A percentile compares a stretch with the other conserved stretches of the same genome.
Conservation (phyloP, 176 grass and related monocot genomes). For the Aegilops bicornis region DNA sequence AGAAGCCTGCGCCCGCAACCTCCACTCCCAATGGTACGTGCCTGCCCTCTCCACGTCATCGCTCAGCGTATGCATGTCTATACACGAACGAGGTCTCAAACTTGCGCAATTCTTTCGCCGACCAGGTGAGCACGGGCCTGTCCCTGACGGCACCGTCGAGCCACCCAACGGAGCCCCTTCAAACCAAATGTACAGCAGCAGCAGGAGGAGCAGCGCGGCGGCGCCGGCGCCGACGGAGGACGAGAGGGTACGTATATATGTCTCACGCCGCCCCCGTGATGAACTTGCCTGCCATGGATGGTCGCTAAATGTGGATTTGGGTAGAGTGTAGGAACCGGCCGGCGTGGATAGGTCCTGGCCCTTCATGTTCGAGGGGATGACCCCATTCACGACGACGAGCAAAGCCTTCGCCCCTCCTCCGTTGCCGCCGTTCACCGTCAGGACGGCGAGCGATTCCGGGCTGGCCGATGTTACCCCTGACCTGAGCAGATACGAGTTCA, state of each 20-base stretch:
- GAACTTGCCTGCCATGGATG: not conserved
- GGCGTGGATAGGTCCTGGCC: constrained; percentile 57
- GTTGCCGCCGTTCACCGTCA: constrained; percentile 14
- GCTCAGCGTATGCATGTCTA: not conserved
- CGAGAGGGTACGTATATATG: constrained; percentile 46
- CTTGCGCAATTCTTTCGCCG: not conserved
- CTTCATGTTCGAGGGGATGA: constrained; percentile 58
- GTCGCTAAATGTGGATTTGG: constrained; percentile 40
- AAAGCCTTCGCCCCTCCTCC: constrained; percentile 14
- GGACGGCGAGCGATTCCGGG: constrained; percentile 24
- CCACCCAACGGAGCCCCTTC: constrained; percentile 76
- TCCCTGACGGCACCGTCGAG: constrained; percentile 49
- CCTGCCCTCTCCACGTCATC: not conserved
- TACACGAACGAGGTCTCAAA: not conserved
- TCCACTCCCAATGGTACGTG: constrained; percentile 40
- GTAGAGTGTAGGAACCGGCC: constrained; percentile 51
- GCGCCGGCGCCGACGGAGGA: constrained; percentile 32
- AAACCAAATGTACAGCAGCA: constrained; percentile 73
- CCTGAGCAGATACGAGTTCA: constrained; percentile 41
- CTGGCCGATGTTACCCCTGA: constrained; percentile 23
- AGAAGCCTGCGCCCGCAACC: constrained; percentile 27
- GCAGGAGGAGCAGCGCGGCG: constrained; percentile 31
- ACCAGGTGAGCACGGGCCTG: constrained; percentile 55
- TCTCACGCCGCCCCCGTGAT: not conserved
- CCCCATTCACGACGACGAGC: constrained; percentile 32